Percentiles rank a stretch among this genome's conserved stretches.
phyloP scores from a whole-genome alignment of 805 yeast genomes.

The Wickerhamiella azymoides region DNA sequence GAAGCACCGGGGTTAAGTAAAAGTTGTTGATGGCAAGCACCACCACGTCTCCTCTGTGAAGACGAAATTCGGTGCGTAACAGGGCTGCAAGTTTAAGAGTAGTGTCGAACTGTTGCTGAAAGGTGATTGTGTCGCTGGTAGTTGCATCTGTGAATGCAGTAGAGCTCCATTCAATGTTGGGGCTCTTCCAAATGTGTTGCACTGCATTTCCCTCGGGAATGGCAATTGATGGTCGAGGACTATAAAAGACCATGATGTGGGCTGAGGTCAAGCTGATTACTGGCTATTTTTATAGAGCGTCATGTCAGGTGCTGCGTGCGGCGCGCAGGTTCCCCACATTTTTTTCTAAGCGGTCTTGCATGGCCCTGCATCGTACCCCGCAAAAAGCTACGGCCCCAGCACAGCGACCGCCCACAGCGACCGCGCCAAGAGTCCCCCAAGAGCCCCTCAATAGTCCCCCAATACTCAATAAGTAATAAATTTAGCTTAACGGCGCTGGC shows the following conservation, averaged over 20 bases:
- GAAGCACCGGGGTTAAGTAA: slow-evolving; percentile 18
- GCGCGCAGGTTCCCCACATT: background rate
- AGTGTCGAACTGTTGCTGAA: slow-evolving; percentile 7
- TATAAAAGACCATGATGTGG: background rate
- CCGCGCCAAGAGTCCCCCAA: too few relatives aligned
- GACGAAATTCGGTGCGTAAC: slow-evolving; percentile 11
- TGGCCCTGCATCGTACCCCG: too few relatives aligned
- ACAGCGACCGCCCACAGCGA: too few relatives aligned
- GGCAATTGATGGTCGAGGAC: background rate
- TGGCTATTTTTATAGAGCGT: too few relatives aligned
- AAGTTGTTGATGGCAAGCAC: slow-evolving; percentile 19
- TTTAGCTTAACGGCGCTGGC: background rate
- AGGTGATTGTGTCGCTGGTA: slow-evolving; percentile 14
- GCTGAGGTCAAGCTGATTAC: too few relatives aligned
- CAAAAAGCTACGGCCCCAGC: too few relatives aligned
- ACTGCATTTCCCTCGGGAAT: slow-evolving; percentile 6
- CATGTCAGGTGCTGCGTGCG: too few relatives aligned
- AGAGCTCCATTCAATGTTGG: background rate
- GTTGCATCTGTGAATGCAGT: slow-evolving; percentile 11
- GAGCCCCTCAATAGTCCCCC: too few relatives aligned
- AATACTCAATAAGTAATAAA: too few relatives aligned
- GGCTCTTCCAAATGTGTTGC: background rate
- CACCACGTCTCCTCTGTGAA: slow-evolving; percentile 19
- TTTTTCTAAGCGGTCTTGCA: background rate
- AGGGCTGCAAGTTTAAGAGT: slow-evolving; percentile 12